These are phyloP conservation scores for Zygnema circumcarinatum DNA, from an alignment of 139 green algal genomes.

Conservation along the genomic window DNA sequence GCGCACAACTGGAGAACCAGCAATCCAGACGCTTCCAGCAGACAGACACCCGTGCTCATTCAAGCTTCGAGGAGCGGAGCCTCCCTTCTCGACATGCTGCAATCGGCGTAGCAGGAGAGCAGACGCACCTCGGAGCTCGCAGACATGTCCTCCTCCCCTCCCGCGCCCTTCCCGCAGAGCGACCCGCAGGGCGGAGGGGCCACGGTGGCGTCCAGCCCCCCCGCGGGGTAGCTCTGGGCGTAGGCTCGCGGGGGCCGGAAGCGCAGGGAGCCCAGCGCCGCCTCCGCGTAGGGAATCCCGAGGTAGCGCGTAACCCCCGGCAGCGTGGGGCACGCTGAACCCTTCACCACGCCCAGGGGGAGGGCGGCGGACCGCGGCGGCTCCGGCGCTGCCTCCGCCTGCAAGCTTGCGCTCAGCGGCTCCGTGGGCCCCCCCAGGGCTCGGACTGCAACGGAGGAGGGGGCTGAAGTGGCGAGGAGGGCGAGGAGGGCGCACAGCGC, in stretches of 20 bases:
- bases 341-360: neutral
- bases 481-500: no score
- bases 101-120: no score
- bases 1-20: no score
- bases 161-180: neutral
- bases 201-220: neutral
- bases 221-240: neutral
- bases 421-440: no score
- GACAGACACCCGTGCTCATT: no score
- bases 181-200: neutral
- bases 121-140: neutral
- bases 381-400: no score
- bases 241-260: neutral
- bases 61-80: no score
- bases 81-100: no score
- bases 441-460: no score
- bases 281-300: neutral
- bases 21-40: no score
- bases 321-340: neutral
- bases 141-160: neutral
- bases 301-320: neutral
- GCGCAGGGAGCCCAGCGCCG: neutral
- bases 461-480: no score
- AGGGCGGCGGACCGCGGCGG: neutral
- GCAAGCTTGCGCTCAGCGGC: no score